These are phyloP conservation scores for Arabidopsis lyrata DNA, from an alignment of 441 rosid genomes.

Conservation along the genomic window DNA sequence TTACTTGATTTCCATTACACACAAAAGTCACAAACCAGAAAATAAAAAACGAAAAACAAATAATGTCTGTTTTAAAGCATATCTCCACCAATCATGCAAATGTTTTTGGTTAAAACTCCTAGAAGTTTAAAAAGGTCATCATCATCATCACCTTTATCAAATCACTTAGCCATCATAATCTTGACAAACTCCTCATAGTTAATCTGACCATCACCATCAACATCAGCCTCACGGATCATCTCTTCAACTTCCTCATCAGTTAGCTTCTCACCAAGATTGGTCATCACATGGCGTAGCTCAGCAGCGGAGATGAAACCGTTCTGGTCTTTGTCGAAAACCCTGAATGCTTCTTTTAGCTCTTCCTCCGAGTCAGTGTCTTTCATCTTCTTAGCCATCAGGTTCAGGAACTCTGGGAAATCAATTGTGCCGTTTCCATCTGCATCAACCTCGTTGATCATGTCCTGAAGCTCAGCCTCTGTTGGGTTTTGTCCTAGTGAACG, in stretches of 20 bases:
- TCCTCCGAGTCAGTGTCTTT: conserved; percentile 55
- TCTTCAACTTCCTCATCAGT: conserved; percentile 57
- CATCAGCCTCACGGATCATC: conserved; percentile 56
- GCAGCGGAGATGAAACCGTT: conserved; percentile 56
- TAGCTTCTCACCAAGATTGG: conserved; percentile 54
- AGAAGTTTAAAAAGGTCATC: not conserved
- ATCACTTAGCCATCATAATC: conserved; percentile 56
- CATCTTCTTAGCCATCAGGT: conserved; percentile 57
- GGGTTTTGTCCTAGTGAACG: conserved; percentile 57
- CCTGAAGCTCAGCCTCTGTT: conserved; percentile 56
- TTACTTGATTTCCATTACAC: not conserved
- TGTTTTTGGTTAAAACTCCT: conserved; percentile 36
- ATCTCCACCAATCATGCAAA: conserved; percentile 33
- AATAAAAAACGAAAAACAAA: not conserved
- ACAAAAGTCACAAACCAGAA: conserved; percentile 23
- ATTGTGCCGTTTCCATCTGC: conserved; percentile 57
- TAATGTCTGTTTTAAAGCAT: conserved; percentile 2
- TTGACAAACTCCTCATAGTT: conserved; percentile 56
- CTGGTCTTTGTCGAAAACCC: conserved; percentile 58
- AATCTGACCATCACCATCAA: conserved; percentile 57
- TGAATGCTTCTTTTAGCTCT: conserved; percentile 55
- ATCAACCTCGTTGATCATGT: conserved; percentile 57
- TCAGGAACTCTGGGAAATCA: conserved; percentile 53
- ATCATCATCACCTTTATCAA: not conserved
- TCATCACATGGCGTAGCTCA: conserved; percentile 57